Evolutionary conservation across 176 grass and related monocot genomes (phyloP), one percentile per base, ranked within the genome.

Genomic region (Calamus simplicifolius): DNA sequence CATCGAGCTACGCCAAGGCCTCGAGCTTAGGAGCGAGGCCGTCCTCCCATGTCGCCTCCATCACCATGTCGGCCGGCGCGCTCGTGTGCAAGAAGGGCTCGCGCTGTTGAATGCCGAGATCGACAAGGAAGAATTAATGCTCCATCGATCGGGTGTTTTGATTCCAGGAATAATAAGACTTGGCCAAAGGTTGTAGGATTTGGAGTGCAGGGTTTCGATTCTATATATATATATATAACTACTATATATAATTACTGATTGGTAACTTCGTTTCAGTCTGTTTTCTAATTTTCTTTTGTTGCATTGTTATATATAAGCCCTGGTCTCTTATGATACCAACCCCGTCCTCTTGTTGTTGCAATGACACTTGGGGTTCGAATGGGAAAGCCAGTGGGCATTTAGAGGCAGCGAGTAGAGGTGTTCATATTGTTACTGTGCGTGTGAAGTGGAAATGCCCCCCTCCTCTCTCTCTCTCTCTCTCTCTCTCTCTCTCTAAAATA

Each of bases 1-100:
- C 26, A 4, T 3, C 58, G 10, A 38, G 25, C 27, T 60, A 60
- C 2, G 31, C 58, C 8, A 17, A 27, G 30, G 29, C 58, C 58
- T 60, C 58, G 6, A 60, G 29, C 58, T 16, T 60, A 18, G 28
- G 58, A 7, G 58, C 58, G 5, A 12, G 64, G 64, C n/a, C 64
- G 50, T 67, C 64, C 6, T 67, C 64, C 27, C 4, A 55, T 10
- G 51, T 67, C 4, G 50, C 15, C 27, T 17, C 27, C 1, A 56
- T 67, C 26, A 67, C 64, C 2, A 51, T 10, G 51, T 29, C 64
- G 5, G 64, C 64, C 2, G 64, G 64, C n/a, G 64, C 16, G 7
- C 51, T 67, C 51, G 7, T 28, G 0, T 67, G 64, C 64, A 67
- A 55, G 64, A 67, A 67, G 21, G 64, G 64, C 12, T 67, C 64